A percentile compares a stretch with the other conserved stretches of the same genome.
Conservation (phyloP, 768 basidiomycete species). For the Suillus alpinus region DNA sequence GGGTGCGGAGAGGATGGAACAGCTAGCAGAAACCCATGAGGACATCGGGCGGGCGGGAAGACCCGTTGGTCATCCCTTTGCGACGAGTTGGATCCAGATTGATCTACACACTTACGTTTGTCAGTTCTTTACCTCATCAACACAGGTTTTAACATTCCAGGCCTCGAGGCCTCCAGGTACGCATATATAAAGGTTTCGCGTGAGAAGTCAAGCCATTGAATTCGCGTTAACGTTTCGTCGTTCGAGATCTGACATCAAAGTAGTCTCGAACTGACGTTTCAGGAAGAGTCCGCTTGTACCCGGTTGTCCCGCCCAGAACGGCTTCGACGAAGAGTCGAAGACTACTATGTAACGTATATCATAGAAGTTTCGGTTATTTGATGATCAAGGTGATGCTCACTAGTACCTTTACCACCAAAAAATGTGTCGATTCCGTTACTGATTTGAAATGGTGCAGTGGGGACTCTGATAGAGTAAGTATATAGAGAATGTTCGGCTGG, state of each 20-base stretch:
- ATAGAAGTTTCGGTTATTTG: not conserved
- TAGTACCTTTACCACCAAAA: not conserved
- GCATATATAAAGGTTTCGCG: not conserved
- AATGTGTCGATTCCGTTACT: not conserved
- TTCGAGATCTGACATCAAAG: not conserved
- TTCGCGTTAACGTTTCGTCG: not conserved
- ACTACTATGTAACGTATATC: too few relatives aligned
- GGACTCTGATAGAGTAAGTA: too few relatives aligned
- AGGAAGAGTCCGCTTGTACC: not conserved
- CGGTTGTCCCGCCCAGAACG: not conserved
- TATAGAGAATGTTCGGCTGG: too few relatives aligned
- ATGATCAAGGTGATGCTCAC: not conserved
- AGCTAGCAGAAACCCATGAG: not conserved
- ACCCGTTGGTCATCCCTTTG: not conserved
- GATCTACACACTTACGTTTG: not conserved
- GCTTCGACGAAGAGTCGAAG: not conserved
- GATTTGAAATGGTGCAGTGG: not conserved
- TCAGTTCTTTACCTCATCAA: not conserved
- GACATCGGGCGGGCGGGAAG: not conserved
- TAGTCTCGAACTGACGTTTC: not conserved
- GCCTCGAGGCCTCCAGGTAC: not conserved
- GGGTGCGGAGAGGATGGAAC: not conserved
- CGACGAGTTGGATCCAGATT: not conserved
- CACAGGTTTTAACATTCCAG: not conserved
- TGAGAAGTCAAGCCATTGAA: not conserved